Evolutionary conservation across 176 grass and related monocot species (phyloP).

Genomic region (Carex myosuroides): DNA sequence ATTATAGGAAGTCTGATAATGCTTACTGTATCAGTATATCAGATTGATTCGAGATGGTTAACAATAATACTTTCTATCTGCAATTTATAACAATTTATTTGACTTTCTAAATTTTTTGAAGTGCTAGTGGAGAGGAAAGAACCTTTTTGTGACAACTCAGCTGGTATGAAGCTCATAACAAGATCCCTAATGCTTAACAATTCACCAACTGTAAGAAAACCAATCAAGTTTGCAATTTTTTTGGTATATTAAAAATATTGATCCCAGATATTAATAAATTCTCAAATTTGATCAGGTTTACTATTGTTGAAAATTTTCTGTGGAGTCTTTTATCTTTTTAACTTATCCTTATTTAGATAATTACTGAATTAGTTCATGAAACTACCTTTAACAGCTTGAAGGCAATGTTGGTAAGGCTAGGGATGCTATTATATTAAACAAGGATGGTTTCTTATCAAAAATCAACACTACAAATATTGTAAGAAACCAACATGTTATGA

Average conservation of each 20-base stretch:
- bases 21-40: background rate
- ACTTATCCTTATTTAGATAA: background rate
- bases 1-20: background rate
- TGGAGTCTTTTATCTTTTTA: background rate
- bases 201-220: constrained; percentile 68
- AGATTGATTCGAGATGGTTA: background rate
- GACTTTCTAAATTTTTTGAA: constrained; percentile 26
- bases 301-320: background rate
- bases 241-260: constrained; percentile 10
- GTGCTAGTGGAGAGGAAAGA: constrained; percentile 92
- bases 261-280: background rate
- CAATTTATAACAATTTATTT: constrained; percentile 18
- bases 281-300: background rate
- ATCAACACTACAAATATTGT: constrained; percentile 91
- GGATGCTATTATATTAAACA: constrained; percentile 79
- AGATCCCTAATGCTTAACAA: constrained; percentile 54
- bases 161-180: constrained; percentile 73
- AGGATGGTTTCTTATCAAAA: constrained; percentile 93
- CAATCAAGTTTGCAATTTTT: background rate
- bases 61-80: background rate
- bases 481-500: constrained; percentile 22
- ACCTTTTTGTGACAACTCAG: constrained; percentile 78
- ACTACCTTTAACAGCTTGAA: constrained; percentile 42
- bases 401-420: constrained; percentile 50
- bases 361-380: constrained; percentile 7